Base-by-base conservation (phyloP, 371 early-diverging fungal genomes). In the Umbelopsis sp. region DNA sequence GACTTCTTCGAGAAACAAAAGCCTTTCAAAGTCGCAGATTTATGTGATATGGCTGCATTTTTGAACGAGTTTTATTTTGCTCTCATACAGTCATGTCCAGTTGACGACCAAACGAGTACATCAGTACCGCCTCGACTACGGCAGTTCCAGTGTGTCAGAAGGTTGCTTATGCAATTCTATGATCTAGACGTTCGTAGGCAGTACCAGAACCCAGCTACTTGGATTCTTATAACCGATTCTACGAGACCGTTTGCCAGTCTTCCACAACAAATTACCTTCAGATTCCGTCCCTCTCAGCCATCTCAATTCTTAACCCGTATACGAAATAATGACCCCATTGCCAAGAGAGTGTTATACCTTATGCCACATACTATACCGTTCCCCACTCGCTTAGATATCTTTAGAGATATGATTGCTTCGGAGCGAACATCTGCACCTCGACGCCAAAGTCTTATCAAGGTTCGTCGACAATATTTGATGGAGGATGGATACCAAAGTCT, bases 281-380 rank as follows among this genome's bases (percentile, higher is more conserved):
- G 53, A 65, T 29, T 73, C 72, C 73, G 63, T 29, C 72, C 69
- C 64, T 63, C 65, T 45, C 72, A 64, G 63, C 72, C 77, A 70
- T 70, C 69, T 45, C 73, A 51, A 25, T 77, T 83, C 63, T 67
- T 82, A 11, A 72, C 72, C 62, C 80, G 69, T 50, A 70, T 79
- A 37, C 78, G 70, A 63, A 80, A 82, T 51, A 81, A 83, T 18
- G 89, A 91, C 66, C 76, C 76, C 24, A 73, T 88, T 3, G 87
- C 87, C 0, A 80, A 91, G 11, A 84, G 90, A 11, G 88, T 91
- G 9, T 78, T 89, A 0, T 87, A 95, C 65, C 80, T 95, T 62
- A 86, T 96, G 69, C 94, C 96, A 0, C 96, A 95, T 76, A 91
- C 94, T 0, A 87, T 96, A 10, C 91, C 95, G 0, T 95, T 97